Conservation (phyloP, 805 yeast genomes). For the Starmerella kuoi region DNA sequence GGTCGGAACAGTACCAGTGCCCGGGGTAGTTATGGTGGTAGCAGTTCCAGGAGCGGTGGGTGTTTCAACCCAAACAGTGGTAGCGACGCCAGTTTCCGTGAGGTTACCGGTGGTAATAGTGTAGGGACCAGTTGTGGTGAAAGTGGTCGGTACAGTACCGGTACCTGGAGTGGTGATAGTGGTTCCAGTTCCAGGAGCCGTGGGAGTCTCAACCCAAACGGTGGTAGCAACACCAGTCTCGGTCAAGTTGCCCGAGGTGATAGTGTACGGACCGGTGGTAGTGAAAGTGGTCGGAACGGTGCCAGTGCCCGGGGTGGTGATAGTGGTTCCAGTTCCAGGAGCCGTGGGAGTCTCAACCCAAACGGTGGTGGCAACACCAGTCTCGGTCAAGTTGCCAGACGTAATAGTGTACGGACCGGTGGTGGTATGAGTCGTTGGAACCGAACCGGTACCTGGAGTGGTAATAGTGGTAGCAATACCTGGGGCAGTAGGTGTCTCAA, state of each 20-base stretch:
- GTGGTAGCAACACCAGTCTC: background rate
- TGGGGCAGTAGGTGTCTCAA: slow-evolving; percentile 5
- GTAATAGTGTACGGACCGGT: slow-evolving; percentile 3
- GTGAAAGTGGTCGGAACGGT: background rate
- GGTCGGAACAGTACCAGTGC: background rate
- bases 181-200: background rate
- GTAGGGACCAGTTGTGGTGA: background rate
- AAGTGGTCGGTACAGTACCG: background rate
- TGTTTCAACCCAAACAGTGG: background rate
- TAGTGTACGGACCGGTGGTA: slow-evolving; percentile 6
- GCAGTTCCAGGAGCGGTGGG: background rate
- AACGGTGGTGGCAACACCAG: slow-evolving; percentile 1
- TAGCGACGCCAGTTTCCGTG: background rate
- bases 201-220: background rate
- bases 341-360: slow-evolving; percentile 3
- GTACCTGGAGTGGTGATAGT: background rate
- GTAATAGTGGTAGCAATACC: slow-evolving; percentile 1
- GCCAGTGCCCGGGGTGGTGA: slow-evolving; percentile 3
- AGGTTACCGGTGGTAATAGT: background rate
- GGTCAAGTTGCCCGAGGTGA: background rate
- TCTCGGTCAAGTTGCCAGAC: background rate
- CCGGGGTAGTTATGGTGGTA: background rate
- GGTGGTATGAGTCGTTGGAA: background rate
- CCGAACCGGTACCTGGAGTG: background rate
- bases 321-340: background rate